phyloP scores from a whole-genome alignment of 2,329 filamentous ascomycete genomes.

The Sclerotinia minor region DNA sequence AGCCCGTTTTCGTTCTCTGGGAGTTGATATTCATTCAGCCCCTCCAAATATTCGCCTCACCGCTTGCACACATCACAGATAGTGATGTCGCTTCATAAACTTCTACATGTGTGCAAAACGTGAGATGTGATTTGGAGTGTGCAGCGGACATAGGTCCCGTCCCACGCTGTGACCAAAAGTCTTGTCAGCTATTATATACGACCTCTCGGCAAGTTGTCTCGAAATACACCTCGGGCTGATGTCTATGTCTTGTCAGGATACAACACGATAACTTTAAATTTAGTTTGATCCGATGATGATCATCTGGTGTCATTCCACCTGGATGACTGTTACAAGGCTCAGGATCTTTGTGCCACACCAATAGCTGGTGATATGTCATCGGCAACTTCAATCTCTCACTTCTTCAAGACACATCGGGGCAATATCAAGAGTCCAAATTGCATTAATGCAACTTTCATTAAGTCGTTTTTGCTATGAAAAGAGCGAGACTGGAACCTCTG shows the following conservation, averaged over 20 bases:
- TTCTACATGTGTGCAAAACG: neutral
- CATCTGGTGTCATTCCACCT: neutral
- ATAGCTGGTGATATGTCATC: neutral
- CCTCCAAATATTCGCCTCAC: neutral
- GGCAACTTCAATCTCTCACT: neutral
- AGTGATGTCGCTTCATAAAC: neutral
- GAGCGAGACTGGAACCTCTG: neutral
- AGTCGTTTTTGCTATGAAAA: conserved; percentile 11
- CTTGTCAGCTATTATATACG: neutral
- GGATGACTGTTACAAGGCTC: neutral
- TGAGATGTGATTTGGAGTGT: no score
- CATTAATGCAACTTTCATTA: conserved; percentile 11
- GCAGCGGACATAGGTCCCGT: neutral
- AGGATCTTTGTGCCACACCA: neutral
- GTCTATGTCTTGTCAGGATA: neutral
- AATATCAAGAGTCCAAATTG: neutral
- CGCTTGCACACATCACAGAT: neutral
- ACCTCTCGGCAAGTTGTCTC: neutral
- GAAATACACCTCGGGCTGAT: neutral
- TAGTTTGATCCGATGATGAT: neutral
- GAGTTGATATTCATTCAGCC: neutral
- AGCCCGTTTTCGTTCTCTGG: neutral
- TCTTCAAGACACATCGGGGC: neutral
- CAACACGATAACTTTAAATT: no score
- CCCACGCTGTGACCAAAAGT: neutral